Percentiles rank a stretch among this genome's conserved stretches.
phyloP scores from a whole-genome alignment of 495 filamentous ascomycete species.

The Penicillium fimorum region DNA sequence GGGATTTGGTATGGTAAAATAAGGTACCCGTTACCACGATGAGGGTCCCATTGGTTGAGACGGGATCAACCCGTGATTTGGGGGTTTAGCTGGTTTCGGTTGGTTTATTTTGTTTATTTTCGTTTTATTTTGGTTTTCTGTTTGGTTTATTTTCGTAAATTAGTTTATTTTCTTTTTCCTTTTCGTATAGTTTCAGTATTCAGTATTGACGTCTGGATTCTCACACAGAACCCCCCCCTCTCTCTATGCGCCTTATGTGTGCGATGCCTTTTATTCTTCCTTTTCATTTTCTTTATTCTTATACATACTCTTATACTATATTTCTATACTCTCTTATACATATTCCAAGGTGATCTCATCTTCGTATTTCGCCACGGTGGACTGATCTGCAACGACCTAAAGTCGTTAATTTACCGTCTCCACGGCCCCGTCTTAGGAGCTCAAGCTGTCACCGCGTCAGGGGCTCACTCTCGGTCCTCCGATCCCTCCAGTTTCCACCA shows the following conservation, averaged over 20 bases:
- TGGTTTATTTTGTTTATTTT: neutral
- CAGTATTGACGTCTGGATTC: neutral
- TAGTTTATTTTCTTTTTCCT: neutral
- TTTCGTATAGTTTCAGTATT: neutral
- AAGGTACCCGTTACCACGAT: conserved; percentile 18
- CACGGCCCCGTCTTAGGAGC: conserved; percentile 39
- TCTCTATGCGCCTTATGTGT: neutral
- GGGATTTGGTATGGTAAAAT: conserved; percentile 1
- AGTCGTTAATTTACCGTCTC: conserved; percentile 39
- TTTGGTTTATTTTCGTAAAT: conserved; percentile 2
- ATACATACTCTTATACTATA: neutral
- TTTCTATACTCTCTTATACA: conserved; percentile 1
- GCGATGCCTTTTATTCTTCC: neutral
- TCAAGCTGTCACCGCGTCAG: conserved; percentile 47
- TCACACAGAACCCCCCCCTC: neutral
- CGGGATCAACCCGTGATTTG: conserved; percentile 17
- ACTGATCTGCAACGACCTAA: conserved; percentile 31
- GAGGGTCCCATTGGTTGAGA: conserved; percentile 18
- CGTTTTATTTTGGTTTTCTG: neutral
- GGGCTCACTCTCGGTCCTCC: conserved; percentile 38
- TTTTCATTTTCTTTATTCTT: neutral
- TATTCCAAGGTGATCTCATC: conserved; percentile 1
- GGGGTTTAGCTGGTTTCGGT: neutral
- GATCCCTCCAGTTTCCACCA: conserved; percentile 34
- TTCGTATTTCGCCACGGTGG: conserved; percentile 20